Conservation (phyloP, 2,329 filamentous ascomycete species). For the Trichoderma sp. region DNA sequence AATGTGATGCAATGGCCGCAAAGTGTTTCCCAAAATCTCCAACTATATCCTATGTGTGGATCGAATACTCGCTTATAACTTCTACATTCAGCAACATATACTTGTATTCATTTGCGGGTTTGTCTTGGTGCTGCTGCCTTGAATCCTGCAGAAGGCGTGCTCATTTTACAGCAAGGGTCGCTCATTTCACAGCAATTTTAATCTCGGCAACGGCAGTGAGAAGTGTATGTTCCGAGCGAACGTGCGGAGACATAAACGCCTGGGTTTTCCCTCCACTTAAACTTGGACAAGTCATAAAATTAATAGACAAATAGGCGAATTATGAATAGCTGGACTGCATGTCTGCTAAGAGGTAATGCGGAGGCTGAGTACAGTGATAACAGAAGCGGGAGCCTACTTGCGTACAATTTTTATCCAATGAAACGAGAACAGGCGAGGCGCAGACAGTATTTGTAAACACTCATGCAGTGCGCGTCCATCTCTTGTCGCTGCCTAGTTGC, state of each 20-base stretch:
- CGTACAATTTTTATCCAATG: background rate
- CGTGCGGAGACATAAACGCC: background rate
- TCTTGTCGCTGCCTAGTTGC: background rate
- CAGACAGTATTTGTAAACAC: background rate
- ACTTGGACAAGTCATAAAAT: background rate
- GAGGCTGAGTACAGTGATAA: background rate
- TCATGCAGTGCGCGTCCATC: background rate
- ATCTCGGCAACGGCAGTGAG: background rate
- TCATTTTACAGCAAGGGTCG: background rate
- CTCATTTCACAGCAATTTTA: background rate
- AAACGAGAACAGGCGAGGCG: background rate
- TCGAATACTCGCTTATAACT: background rate
- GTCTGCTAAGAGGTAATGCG: too few species aligned
- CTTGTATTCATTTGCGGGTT: too few species aligned
- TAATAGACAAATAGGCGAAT: background rate
- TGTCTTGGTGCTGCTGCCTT: background rate
- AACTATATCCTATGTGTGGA: background rate
- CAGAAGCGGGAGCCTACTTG: background rate
- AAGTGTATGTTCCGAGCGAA: background rate
- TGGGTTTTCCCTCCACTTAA: background rate
- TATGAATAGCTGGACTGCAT: background rate
- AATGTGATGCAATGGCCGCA: background rate
- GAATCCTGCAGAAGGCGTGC: background rate
- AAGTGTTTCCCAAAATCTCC: background rate
- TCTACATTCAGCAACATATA: background rate